phyloP scores from a whole-genome alignment of 139 green algal genomes.

The Chlamydomonas sp. region DNA sequence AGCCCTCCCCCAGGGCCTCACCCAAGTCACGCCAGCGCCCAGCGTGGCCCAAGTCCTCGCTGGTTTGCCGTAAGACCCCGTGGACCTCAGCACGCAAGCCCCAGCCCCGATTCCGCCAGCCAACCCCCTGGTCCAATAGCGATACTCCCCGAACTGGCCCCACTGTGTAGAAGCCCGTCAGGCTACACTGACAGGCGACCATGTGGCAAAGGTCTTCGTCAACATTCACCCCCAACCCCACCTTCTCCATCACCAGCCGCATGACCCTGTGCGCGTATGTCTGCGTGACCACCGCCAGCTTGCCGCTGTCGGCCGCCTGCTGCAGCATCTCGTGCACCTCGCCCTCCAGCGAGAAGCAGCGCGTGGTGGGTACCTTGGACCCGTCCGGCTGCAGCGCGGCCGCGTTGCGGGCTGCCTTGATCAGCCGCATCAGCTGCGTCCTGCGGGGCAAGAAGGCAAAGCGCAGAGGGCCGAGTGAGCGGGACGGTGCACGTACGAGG shows the following conservation, averaged over 20 bases:
- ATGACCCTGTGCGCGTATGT: slow-evolving; percentile 56
- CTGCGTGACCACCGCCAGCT: slow-evolving; percentile 49
- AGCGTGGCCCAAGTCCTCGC: no score
- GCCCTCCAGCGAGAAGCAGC: slow-evolving; percentile 50
- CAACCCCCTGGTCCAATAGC: no score
- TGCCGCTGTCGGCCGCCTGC: not conserved
- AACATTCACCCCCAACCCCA: not conserved
- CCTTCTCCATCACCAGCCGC: slow-evolving; percentile 65
- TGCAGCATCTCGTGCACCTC: slow-evolving; percentile 48
- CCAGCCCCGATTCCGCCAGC: no score
- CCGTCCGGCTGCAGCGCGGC: slow-evolving; percentile 54
- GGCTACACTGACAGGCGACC: no score
- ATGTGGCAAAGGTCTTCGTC: no score
- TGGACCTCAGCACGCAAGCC: no score
- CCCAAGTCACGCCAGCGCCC: no score
- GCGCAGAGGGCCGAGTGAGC: not conserved
- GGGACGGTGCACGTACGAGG: not conserved
- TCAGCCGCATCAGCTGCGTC: slow-evolving; percentile 41
- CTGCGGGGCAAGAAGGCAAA: slow-evolving; percentile 23
- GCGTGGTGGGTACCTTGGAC: slow-evolving; percentile 45
- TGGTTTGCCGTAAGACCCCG: no score
- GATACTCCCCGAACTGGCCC: no score
- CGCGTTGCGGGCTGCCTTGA: slow-evolving; percentile 30
- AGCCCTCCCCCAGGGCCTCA: no score
- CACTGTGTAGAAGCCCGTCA: no score